phyloP scores from a whole-genome alignment of 768 basidiomycete genomes.

The Gymnopilus dilepis region DNA sequence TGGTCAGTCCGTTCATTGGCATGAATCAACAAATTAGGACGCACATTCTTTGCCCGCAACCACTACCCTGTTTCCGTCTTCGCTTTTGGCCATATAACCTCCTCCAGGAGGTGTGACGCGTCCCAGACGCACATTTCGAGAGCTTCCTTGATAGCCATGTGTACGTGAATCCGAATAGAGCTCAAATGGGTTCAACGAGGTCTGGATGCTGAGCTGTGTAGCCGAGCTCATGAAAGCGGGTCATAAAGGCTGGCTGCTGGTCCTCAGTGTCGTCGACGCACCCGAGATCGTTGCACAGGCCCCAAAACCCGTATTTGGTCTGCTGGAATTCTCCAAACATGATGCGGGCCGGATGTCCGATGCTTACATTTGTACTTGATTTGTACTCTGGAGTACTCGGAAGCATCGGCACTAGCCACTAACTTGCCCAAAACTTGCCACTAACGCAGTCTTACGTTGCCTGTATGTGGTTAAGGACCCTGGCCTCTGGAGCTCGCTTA shows the following conservation, averaged over 20 bases:
- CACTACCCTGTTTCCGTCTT: slow-evolving; percentile 69
- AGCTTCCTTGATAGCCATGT: slow-evolving; percentile 46
- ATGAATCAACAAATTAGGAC: slow-evolving; percentile 21
- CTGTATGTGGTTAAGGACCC: too few relatives aligned
- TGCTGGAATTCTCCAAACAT: too few relatives aligned
- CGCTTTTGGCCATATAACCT: slow-evolving; percentile 68
- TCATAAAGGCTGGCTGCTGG: slow-evolving; percentile 1
- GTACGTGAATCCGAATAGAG: slow-evolving; percentile 47
- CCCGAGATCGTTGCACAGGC: neutral
- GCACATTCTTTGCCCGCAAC: slow-evolving; percentile 83
- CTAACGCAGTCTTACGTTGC: too few relatives aligned
- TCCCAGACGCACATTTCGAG: slow-evolving; percentile 61
- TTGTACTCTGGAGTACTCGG: too few relatives aligned
- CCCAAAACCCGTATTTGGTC: too few relatives aligned
- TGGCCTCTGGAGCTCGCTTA: too few relatives aligned
- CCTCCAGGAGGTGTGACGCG: slow-evolving; percentile 68
- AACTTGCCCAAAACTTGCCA: too few relatives aligned
- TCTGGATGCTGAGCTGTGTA: slow-evolving; percentile 34
- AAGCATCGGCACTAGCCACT: too few relatives aligned
- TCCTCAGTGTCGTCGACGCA: neutral
- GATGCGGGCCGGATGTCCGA: too few relatives aligned
- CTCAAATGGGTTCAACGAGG: slow-evolving; percentile 35
- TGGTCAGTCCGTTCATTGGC: neutral
- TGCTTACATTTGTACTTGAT: too few relatives aligned
- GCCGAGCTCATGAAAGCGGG: slow-evolving; percentile 24